phyloP scores from a whole-genome alignment of 108 stramenopile species.

The Pseudonitzschia delicatissima region DNA sequence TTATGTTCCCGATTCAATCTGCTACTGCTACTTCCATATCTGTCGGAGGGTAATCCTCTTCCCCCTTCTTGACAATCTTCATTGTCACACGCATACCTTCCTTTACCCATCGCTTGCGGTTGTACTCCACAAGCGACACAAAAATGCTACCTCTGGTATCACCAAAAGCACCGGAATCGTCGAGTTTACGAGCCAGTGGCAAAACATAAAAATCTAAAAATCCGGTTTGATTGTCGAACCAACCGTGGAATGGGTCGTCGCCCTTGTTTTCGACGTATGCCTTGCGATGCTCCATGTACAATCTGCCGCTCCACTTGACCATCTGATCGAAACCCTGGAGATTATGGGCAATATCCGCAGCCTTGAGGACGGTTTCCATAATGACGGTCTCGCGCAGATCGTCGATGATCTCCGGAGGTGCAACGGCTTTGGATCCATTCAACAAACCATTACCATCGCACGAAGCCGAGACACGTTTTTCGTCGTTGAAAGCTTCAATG shows the following conservation, averaged over 20 bases:
- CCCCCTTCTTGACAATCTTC: conserved; percentile 32
- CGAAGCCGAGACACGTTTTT: background rate
- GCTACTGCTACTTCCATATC: no score
- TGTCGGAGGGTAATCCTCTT: conserved; percentile 31
- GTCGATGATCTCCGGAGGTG: conserved; percentile 54
- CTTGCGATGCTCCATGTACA: conserved; percentile 61
- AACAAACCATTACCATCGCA: background rate
- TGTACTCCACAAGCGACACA: conserved; percentile 32
- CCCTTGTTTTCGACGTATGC: conserved; percentile 50
- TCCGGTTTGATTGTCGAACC: conserved; percentile 78
- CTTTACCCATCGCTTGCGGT: conserved; percentile 42
- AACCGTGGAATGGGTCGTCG: conserved; percentile 54
- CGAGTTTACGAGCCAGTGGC: conserved; percentile 62
- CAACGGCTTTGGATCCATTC: background rate
- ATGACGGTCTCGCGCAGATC: conserved; percentile 67
- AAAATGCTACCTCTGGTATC: conserved; percentile 37
- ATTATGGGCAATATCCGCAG: conserved; percentile 72
- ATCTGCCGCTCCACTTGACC: conserved; percentile 55
- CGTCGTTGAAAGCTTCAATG: conserved; percentile 48
- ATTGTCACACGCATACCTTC: conserved; percentile 42
- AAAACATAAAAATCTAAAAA: conserved; percentile 75
- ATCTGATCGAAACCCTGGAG: conserved; percentile 73
- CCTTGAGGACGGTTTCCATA: conserved; percentile 66
- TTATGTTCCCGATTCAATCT: no score
- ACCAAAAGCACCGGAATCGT: conserved; percentile 67